Conservation (phyloP, 257 asterid genomes). For the Ilex aquifolium region DNA sequence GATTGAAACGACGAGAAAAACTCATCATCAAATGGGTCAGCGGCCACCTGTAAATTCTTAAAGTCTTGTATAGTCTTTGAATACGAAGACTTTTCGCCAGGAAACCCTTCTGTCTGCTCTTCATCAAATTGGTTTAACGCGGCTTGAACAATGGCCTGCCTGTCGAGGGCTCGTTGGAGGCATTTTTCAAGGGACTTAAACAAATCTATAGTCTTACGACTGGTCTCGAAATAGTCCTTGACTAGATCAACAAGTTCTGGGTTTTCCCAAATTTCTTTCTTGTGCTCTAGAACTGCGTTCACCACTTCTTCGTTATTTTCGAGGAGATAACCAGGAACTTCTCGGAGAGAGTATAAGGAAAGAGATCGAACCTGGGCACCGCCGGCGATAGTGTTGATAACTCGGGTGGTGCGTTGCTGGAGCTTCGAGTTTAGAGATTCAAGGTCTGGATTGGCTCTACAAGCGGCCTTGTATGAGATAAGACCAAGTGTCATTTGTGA, state of each 20-base stretch:
- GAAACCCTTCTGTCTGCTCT: constrained; percentile 26
- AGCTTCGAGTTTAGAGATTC: constrained; percentile 52
- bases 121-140: constrained; percentile 52
- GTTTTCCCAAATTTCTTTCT: constrained; percentile 68
- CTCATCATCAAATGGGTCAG: constrained; percentile 68
- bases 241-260: constrained; percentile 64
- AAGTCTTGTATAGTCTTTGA: constrained; percentile 57
- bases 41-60: constrained; percentile 45
- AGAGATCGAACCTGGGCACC: constrained; percentile 56
- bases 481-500: constrained; percentile 41
- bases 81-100: constrained; percentile 16
- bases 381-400: constrained; percentile 67
- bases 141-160: constrained; percentile 58
- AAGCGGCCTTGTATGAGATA: constrained; percentile 76
- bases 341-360: constrained; percentile 76
- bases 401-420: constrained; percentile 63
- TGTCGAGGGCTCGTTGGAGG: constrained; percentile 54
- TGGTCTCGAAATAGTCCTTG: constrained; percentile 73
- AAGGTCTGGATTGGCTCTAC: constrained; percentile 73
- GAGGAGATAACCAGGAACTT: constrained; percentile 57
- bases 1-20: constrained; percentile 50
- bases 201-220: constrained; percentile 68
- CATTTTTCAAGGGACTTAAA: constrained; percentile 67
- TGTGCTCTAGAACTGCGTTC: constrained; percentile 46
- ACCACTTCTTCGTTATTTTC: constrained; percentile 79